Evolutionary conservation across 2,329 filamentous ascomycete species (phyloP).

Genomic region (Amylocarpus encephaloides): DNA sequence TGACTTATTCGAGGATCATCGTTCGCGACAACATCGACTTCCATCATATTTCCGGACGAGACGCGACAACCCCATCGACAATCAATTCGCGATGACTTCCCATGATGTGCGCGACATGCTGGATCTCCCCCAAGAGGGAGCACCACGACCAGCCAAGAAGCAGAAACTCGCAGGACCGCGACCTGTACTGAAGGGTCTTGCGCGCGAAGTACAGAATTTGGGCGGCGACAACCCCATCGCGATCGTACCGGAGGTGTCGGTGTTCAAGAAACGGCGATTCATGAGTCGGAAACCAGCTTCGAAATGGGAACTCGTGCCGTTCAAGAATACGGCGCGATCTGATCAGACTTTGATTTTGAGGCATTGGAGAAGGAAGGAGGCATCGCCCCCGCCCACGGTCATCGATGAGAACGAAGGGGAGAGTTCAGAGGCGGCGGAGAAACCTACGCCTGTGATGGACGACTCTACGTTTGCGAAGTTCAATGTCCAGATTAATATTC

Average conservation of each 20-base stretch:
- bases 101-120: conserved; percentile 85
- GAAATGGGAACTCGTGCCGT: conserved; percentile 62
- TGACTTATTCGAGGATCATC: background rate
- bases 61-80: background rate
- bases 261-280: conserved; percentile 54
- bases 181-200: conserved; percentile 56
- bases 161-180: conserved; percentile 59
- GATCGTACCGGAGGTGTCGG: conserved; percentile 54
- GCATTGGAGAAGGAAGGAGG: conserved; percentile 72
- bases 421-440: conserved; percentile 32
- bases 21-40: background rate
- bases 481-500: conserved; percentile 73
- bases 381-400: conserved; percentile 34
- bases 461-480: conserved; percentile 75
- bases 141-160: conserved; percentile 62
- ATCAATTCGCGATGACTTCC: conserved; percentile 53
- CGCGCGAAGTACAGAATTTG: conserved; percentile 59
- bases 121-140: conserved; percentile 62
- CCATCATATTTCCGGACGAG: background rate
- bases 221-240: conserved; percentile 62
- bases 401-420: conserved; percentile 36
- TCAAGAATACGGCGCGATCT: conserved; percentile 69
- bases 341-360: conserved; percentile 61
- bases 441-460: conserved; percentile 38
- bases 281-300: conserved; percentile 49